phyloP scores from a whole-genome alignment of 805 yeast species.

The Ogataea neopini region DNA sequence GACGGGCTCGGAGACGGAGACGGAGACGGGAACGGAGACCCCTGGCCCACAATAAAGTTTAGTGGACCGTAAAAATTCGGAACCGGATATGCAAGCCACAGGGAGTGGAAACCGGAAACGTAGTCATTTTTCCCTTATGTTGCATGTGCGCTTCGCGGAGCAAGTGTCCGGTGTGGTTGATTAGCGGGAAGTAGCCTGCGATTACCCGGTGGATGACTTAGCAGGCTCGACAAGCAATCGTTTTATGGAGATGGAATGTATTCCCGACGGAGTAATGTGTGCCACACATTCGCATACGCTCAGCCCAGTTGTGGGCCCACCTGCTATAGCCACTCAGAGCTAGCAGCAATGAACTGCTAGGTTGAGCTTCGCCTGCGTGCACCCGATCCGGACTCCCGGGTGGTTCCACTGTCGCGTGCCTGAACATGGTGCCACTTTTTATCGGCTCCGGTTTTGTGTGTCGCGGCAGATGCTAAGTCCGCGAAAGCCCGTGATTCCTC shows the following conservation, averaged over 20 bases:
- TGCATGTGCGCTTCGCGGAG: background rate
- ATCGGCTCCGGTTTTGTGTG: conserved; percentile 4
- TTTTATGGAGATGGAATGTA: too few relatives aligned
- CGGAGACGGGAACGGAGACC: conserved; percentile 7
- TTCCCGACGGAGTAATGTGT: too few relatives aligned
- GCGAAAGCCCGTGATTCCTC: background rate
- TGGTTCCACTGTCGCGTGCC: conserved; percentile 5
- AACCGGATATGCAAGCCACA: conserved; percentile 5
- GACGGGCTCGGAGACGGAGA: conserved; percentile 8
- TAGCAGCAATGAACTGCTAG: too few relatives aligned
- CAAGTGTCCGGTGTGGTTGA: background rate
- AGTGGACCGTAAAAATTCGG: conserved; percentile 2
- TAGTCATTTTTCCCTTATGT: background rate
- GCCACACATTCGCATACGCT: too few relatives aligned
- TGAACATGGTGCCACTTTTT: conserved; percentile 6
- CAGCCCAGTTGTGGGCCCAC: too few relatives aligned
- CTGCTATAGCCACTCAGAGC: too few relatives aligned
- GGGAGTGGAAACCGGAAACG: background rate
- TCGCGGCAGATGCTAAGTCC: background rate
- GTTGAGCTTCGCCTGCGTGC: background rate
- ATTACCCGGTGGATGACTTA: background rate
- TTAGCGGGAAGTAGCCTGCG: background rate
- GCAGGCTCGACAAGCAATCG: background rate
- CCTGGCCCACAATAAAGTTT: background rate
- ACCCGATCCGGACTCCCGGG: background rate